Percentiles rank a stretch among this genome's conserved stretches.
Conservation (phyloP, 768 basidiomycete species). For the Lentinula detonsa region DNA sequence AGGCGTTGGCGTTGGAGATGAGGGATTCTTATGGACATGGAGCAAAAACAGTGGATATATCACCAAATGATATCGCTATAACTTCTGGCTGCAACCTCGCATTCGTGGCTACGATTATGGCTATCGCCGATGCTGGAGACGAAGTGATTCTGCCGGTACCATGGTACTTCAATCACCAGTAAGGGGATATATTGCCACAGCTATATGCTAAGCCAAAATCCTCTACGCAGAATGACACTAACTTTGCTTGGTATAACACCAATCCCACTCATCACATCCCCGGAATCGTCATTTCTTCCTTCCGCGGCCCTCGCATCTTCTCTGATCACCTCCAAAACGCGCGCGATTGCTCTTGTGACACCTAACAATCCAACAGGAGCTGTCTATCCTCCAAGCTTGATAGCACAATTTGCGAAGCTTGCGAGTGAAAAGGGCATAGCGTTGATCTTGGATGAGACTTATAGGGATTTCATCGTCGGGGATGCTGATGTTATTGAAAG, state of each 20-base stretch:
- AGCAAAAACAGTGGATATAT: conserved; percentile 31
- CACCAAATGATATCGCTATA: conserved; percentile 52
- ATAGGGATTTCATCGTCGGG: conserved; percentile 68
- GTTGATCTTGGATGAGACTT: conserved; percentile 83
- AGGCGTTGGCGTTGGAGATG: conserved; percentile 57
- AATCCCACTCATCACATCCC: conserved; percentile 45
- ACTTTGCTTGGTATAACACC: conserved; percentile 56
- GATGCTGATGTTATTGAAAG: background rate
- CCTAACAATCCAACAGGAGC: conserved; percentile 82
- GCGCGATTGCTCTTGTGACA: conserved; percentile 68
- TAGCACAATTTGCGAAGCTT: conserved; percentile 55
- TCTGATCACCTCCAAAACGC: conserved; percentile 52
- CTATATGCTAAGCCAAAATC: background rate
- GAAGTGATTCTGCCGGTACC: conserved; percentile 71
- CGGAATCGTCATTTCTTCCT: conserved; percentile 55
- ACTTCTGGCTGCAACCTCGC: conserved; percentile 74
- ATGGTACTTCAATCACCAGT: conserved; percentile 68
- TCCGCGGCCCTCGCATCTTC: conserved; percentile 40
- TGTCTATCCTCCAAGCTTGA: conserved; percentile 49
- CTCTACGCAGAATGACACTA: conserved; percentile 53
- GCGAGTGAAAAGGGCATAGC: conserved; percentile 51
- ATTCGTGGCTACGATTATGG: conserved; percentile 56
- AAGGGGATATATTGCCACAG: conserved; percentile 10
- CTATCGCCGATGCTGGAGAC: conserved; percentile 61
- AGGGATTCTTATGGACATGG: conserved; percentile 42